Evolutionary conservation across 1,139 yeast species (phyloP), one percentile per base, ranked within the genome.

Genomic region (Debaryomyces psychrophilus): DNA sequence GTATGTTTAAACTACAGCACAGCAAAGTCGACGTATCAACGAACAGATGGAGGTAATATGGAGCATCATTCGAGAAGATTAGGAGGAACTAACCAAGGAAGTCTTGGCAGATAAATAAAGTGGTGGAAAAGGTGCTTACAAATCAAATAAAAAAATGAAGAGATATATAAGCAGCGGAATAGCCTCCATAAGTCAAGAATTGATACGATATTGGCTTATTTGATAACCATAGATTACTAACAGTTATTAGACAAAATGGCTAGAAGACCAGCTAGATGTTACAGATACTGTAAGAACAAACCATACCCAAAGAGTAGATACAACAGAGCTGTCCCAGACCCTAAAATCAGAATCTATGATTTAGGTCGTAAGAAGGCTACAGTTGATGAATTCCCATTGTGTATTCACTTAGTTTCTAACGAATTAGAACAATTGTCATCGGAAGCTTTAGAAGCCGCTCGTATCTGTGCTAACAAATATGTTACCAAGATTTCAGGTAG

Each of bases 181-280:
- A 33, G 36, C 9, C 25, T 9, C 11, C 36, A 18, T 18, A 20
- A 20, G 22, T 14, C 11, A 17, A 17, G 11, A n/a, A n/a, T 33
- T 33, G 36, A 33, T 33, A 33, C 36, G 25, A 15, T 17, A 8
- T 18, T 15, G 5, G 15, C 9, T 17, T 18, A 18, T 33, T 33
- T 35, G 28, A n/a, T 11, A 22, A 35, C 6, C 28, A 15, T 9
- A 7, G 33, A 17, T 35, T 67, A 71, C 77, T 71, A 71, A 69
- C 76, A 52, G 31, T 28, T 31, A 43, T 31, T 51, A 69, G 72
- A 68, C 83, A 89, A 86, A 76, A 93, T 93, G 99, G 98, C 99
- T 78, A 92, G 99, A 83, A 93, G 99, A 89, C 99, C 99, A 81
- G 99, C 99, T 86, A 90, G 98, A 87, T 93, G 99, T 86, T 93